Evolutionary conservation across 306 rosid genomes (phyloP), one percentile per base, ranked within the genome.

Genomic region (Alnus rubra): DNA sequence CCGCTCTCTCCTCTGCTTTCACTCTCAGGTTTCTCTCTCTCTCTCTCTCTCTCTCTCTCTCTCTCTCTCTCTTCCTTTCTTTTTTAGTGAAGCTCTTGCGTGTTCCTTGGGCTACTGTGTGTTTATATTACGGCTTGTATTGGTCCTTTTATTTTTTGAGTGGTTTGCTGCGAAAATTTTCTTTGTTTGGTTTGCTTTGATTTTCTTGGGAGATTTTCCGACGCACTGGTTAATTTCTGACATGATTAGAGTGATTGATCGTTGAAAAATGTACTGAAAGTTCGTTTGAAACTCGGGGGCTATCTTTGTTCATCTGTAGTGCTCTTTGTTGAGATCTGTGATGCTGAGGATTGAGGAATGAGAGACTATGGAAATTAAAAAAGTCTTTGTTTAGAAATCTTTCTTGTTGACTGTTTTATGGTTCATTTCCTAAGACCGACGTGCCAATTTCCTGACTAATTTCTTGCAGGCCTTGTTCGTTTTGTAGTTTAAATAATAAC

Each of bases 1-100:
- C 84, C 84, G 31, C 60, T 69, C 15, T 51, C 68, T 16, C 79
- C 49, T 55, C 93, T 67, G 64, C 84, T 56, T 78, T 78, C 65
- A 30, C 89, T 56, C 12, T 74, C 70, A 89, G 96, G 96, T 89
- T 33, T 2, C 1, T 6, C 2, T 50, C 7, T 71, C 62, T 81
- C 3, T 48, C 74, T 75, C 9, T 14, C 10, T 35, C 16, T 72
- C 68, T 28, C 1, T 10, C 71, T 28, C 49, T 30, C 11, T 10
- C 62, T 81, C 3, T 48, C 74, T 75, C 9, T 14, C 10, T 35
- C 16, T 72, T 69, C 30, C 1, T 10, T 71, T 28, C 49, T 30
- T 18, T 10, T 15, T 4, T 16, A 50, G 28, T 73, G 49, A 23
- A 2, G 55, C 47, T 49, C 0, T 62, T 53, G 37, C n/a, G 7